Evolutionary conservation across 345 rosid genomes (phyloP).

Genomic region (Heritiera fomes): DNA sequence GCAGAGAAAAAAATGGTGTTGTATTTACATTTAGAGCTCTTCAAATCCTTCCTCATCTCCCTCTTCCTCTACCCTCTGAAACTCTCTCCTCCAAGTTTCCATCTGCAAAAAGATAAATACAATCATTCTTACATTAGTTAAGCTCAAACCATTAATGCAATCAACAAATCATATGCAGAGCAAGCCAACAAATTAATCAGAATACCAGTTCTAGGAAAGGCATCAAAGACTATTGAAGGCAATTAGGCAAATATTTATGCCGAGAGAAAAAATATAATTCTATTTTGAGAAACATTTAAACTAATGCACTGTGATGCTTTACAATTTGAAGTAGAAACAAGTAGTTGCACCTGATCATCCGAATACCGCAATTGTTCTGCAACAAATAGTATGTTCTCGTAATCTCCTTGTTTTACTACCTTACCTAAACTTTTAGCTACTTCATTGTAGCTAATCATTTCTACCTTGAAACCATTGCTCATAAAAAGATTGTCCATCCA

Average conservation of each 20-base stretch:
- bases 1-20: background rate
- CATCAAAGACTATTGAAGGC: background rate
- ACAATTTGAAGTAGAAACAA: conserved; percentile 16
- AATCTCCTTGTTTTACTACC: conserved; percentile 42
- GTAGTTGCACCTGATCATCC: conserved; percentile 73
- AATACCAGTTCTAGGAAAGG: background rate
- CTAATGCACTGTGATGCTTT: background rate
- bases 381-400: conserved; percentile 52
- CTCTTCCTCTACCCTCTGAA: conserved; percentile 75
- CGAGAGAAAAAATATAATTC: background rate
- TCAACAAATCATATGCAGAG: background rate
- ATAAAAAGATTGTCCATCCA: conserved; percentile 73
- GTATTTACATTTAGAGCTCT: conserved; percentile 34
- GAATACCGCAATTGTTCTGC: conserved; percentile 82
- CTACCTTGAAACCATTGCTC: conserved; percentile 65
- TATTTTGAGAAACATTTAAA: background rate
- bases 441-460: conserved; percentile 47
- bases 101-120: conserved; percentile 32
- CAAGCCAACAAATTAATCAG: background rate
- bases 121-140: background rate
- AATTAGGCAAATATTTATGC: background rate
- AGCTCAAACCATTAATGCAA: background rate
- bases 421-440: conserved; percentile 56
- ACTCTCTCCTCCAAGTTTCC: conserved; percentile 81
- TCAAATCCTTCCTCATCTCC: conserved; percentile 96